Percentiles rank a stretch among this genome's conserved stretches.
Evolutionary conservation across 805 yeast genomes (phyloP).

Genomic region (Hyphopichia homilentoma): DNA sequence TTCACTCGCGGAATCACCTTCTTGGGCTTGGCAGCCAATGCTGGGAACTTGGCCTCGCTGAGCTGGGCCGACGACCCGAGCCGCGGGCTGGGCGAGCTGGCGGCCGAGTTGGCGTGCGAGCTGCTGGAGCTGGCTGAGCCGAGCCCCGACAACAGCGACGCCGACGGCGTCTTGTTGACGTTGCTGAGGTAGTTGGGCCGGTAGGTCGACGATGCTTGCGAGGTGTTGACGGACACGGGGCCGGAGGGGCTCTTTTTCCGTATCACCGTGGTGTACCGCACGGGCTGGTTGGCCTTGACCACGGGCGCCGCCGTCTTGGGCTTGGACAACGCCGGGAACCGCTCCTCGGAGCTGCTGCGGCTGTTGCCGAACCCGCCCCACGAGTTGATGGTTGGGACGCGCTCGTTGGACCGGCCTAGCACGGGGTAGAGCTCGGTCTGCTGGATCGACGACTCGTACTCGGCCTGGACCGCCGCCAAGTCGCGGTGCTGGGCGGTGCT

Average conservation of each 20-base stretch:
- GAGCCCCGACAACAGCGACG: constrained; percentile 26
- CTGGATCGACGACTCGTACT: constrained; percentile 9
- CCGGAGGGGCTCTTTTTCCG: constrained; percentile 13
- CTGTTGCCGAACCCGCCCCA: constrained; percentile 20
- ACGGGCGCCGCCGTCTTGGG: constrained; percentile 17
- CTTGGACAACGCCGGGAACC: constrained; percentile 32
- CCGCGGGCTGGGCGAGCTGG: constrained; percentile 12
- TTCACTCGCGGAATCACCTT: constrained; percentile 56
- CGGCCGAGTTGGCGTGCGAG: constrained; percentile 17
- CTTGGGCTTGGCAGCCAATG: constrained; percentile 40
- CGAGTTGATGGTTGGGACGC: constrained; percentile 9
- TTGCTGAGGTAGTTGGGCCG: constrained; percentile 31
- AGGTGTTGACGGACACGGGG: constrained; percentile 9
- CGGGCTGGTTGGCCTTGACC: constrained; percentile 18
- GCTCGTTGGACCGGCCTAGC: constrained; percentile 25
- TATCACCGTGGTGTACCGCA: constrained; percentile 33
- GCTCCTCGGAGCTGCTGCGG: constrained; percentile 14
- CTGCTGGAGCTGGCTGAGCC: constrained; percentile 9
- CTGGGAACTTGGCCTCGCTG: constrained; percentile 43
- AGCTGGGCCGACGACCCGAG: constrained; percentile 8
- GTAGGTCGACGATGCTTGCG: constrained; percentile 18
- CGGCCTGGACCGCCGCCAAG: constrained; percentile 14
- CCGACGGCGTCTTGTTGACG: constrained; percentile 10
- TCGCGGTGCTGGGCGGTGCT: constrained; percentile 43
- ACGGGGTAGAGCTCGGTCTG: constrained; percentile 45